phyloP scores from a whole-genome alignment of 176 grass and related monocot genomes.

The Dactylis glomerata region DNA sequence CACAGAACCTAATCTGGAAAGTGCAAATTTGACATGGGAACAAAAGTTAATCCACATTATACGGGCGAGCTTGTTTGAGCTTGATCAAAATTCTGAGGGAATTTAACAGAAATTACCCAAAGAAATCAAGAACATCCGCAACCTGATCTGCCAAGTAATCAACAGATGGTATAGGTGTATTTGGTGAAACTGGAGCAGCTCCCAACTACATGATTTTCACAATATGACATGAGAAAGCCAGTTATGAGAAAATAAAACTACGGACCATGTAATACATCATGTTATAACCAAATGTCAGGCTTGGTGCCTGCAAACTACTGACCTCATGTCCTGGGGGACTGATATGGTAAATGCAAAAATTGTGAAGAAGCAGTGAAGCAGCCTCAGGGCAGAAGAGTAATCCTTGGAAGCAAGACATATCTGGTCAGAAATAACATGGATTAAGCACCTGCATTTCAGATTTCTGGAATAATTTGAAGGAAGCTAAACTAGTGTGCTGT shows the following conservation, averaged over 20 bases:
- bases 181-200: slow-evolving; percentile 80
- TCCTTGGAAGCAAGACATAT: slow-evolving; percentile 99
- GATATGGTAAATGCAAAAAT: slow-evolving; percentile 99
- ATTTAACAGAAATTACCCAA: slow-evolving; percentile 62
- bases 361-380: slow-evolving; percentile 88
- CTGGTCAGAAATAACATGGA: slow-evolving; percentile 37
- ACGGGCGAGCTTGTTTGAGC: neutral
- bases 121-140: slow-evolving; percentile 87
- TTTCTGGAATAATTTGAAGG: neutral
- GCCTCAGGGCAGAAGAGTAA: slow-evolving; percentile 96
- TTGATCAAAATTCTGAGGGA: neutral
- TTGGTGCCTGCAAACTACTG: slow-evolving; percentile 27
- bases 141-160: slow-evolving; percentile 93
- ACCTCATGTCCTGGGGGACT: slow-evolving; percentile 99
- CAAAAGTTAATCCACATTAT: slow-evolving; percentile 17
- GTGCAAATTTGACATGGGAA: slow-evolving; percentile 37
- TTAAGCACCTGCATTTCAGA: neutral
- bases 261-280: neutral
- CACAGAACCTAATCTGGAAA: slow-evolving; percentile 87
- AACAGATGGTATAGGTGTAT: slow-evolving; percentile 67
- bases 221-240: slow-evolving; percentile 24
- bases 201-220: slow-evolving; percentile 75
- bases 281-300: neutral
- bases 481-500: neutral
- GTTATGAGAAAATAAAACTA: slow-evolving; percentile 33